These are phyloP conservation scores for Hippophae gyantsensis DNA, from an alignment of 306 rosid genomes.

Conservation along the genomic window DNA sequence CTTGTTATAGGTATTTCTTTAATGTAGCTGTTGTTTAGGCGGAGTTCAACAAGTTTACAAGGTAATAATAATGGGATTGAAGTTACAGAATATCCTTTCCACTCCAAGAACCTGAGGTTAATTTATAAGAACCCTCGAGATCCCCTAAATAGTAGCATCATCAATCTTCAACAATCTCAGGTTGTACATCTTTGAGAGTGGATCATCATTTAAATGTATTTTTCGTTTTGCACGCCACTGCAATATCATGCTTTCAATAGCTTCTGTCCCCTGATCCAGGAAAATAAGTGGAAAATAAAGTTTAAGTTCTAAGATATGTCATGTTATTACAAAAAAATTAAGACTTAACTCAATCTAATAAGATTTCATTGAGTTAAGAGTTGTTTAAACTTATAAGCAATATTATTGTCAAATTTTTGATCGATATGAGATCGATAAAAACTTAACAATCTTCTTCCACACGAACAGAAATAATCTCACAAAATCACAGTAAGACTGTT, in stretches of 20 bases:
- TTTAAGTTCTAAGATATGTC: too few species aligned
- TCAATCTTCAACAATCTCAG: conserved; percentile 11
- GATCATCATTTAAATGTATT: conserved; percentile 1
- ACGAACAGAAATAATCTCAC: too few species aligned
- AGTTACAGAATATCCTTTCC: conserved; percentile 5
- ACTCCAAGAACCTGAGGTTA: conserved; percentile 6
- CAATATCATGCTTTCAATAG: conserved; percentile 7
- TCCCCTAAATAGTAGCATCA: neutral
- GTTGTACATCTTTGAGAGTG: conserved; percentile 6
- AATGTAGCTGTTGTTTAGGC: neutral
- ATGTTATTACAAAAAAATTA: too few species aligned
- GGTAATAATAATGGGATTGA: conserved; percentile 1
- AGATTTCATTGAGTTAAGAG: too few species aligned
- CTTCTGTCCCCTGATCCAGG: neutral
- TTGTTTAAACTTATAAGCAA: too few species aligned
- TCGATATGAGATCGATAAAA: too few species aligned
- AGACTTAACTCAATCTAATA: too few species aligned
- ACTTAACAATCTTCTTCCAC: too few species aligned
- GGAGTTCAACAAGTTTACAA: conserved; percentile 3
- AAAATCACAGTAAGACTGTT: too few species aligned
- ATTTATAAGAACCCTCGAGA: conserved; percentile 3
- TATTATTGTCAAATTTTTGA: too few species aligned
- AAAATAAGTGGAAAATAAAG: too few species aligned
- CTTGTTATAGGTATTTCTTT: neutral
- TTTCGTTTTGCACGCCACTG: neutral